Base-by-base conservation (phyloP, 768 basidiomycete species). In the Dacryopinax spathularia region DNA sequence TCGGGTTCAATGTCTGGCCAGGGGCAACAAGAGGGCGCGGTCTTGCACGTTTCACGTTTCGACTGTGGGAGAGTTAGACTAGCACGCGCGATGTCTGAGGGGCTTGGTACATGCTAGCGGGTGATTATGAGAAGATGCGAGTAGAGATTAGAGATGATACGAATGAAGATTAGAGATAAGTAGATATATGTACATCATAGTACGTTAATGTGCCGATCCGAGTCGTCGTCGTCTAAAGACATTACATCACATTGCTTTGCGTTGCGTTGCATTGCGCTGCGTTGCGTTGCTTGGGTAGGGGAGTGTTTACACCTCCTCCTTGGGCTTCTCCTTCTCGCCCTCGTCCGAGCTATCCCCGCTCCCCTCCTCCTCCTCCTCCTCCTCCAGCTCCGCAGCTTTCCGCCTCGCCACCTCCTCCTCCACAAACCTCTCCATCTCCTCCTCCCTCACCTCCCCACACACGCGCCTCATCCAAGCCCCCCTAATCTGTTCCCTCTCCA, bases 351-450 rank as follows among this genome's bases (percentile, higher is more conserved):
- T 34, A 33, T 20, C n/a, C 27, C 33, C 34, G 34, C 34, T 20
- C 60, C 20, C 34, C 13, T 37, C 20, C 34, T 20, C 61, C 13
- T 7, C 35, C 9, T 1, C 22, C 7, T 41, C 62, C n/a, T 39
- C 62, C 2, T 2, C 37, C 2, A 9, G 37, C 27, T 27, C 66
- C 29, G 63, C 61, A 18, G 43, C 60, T 22, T 41, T 35, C 9
- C 64, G 61, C 34, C 60, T 63, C 29, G 27, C n/a, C 27, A 60
- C 25, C 25, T 64, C 60, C 16, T 36, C 62, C 15, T 20, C 22
- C 2, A 64, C 33, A 36, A 64, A 64, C n/a, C 62, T 31, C 34
- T 63, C 44, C 13, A 66, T 64, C 33, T 64, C 39, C 1, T 63
- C 34, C 16, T 66, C 64, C 10, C 63, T 62, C 4, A 63, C 34